A percentile compares a stretch with the other conserved stretches of the same genome.
phyloP scores from a whole-genome alignment of 2,329 filamentous ascomycete species.

The Colletotrichum falcatum region DNA sequence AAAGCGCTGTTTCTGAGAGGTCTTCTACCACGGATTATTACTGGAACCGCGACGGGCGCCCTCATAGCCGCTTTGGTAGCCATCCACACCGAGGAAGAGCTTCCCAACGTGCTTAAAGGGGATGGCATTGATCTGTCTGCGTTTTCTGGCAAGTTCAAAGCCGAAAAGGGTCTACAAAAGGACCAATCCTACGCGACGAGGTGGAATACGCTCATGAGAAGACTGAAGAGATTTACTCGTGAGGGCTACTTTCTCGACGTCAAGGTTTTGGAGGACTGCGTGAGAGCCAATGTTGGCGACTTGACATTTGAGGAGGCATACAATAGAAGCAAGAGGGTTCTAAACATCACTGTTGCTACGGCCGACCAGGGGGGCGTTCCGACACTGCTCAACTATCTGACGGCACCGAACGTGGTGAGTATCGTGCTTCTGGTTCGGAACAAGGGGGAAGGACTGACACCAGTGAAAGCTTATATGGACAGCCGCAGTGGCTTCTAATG shows the following conservation, averaged over 20 bases:
- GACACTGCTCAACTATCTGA: constrained; percentile 90
- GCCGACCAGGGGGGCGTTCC: constrained; percentile 81
- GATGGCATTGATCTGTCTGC: constrained; percentile 86
- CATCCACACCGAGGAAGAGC: constrained; percentile 87
- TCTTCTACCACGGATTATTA: constrained; percentile 88
- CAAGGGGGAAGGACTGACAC: constrained; percentile 27
- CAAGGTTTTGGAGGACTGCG: constrained; percentile 83
- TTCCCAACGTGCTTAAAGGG: constrained; percentile 80
- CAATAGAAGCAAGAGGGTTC: constrained; percentile 82
- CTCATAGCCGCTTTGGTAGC: constrained; percentile 90
- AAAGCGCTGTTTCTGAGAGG: constrained; percentile 86
- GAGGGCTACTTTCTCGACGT: constrained; percentile 90
- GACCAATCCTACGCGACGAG: constrained; percentile 56
- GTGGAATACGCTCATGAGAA: constrained; percentile 72
- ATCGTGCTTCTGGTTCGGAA: not conserved
- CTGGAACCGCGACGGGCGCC: constrained; percentile 90
- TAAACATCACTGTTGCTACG: constrained; percentile 92
- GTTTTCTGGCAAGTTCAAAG: constrained; percentile 62
- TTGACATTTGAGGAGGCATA: constrained; percentile 95
- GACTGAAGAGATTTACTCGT: constrained; percentile 74
- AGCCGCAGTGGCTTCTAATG: constrained; percentile 81
- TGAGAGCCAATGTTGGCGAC: constrained; percentile 87
- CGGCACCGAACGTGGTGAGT: constrained; percentile 90
- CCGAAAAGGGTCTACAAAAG: constrained; percentile 48
- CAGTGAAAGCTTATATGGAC: constrained; percentile 77